Evolutionary conservation across 257 asterid genomes (phyloP), one percentile per base, ranked within the genome.

Genomic region (Voacanga thouarsii): DNA sequence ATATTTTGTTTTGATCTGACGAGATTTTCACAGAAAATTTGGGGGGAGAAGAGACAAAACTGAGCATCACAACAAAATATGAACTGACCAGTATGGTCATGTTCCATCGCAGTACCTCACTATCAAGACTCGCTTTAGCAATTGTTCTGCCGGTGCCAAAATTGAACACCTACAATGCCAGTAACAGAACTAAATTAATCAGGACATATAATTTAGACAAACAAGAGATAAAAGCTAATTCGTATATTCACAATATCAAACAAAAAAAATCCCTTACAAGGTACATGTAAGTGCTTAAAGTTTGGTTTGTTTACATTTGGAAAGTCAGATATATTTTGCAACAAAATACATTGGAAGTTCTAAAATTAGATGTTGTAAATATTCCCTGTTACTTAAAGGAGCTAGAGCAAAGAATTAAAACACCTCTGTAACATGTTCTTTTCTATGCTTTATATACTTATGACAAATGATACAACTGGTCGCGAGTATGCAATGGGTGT

Each of bases 31-130:
- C n/a, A n/a, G n/a, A n/a, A n/a, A n/a, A n/a, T n/a, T n/a, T n/a
- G n/a, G n/a, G n/a, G n/a, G 61, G 68, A 45, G 82, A 18, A 67
- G 57, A n/a, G n/a, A n/a, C 86, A 78, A 80, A 96, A 98, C 98
- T 92, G 96, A 79, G 92, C 83, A 77, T 93, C 99, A 21, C 99
- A 97, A 75, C 99, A 93, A 87, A 93, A 96, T 74, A 92, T 89
- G 81, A 96, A 91, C 80, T 89, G 97, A 82, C 99, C 99, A 3
- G 97, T 92, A 86, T 92, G 98, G 87, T 96, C 98, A 74, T 92
- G 97, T 85, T 96, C 99, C 97, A 96, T 88, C 59, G 99, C 97
- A 71, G 99, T 93, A 96, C 97, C 86, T 90, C 98, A 74, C 95
- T 86, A 80, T 90, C 96, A 50, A 92, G 85, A 72, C 68, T 66